Conservation (phyloP, 306 rosid species). For the Vicia sativa region DNA sequence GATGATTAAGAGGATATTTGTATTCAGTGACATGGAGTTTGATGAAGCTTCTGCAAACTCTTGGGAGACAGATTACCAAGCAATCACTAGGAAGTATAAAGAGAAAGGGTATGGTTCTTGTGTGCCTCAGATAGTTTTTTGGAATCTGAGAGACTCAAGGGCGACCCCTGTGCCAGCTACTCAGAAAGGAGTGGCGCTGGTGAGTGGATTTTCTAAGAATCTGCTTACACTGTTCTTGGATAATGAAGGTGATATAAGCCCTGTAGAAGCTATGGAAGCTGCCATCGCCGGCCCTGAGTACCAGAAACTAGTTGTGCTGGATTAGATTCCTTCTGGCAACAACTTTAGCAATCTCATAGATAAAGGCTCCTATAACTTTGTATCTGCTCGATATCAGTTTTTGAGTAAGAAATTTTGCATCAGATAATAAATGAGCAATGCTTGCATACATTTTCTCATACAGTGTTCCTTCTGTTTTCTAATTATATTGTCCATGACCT, state of each 20-base stretch:
- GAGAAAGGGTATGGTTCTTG: slow-evolving; percentile 55
- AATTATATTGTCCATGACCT: neutral
- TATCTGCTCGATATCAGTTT: neutral
- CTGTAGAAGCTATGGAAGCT: slow-evolving; percentile 44
- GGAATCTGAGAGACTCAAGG: slow-evolving; percentile 65
- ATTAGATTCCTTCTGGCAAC: slow-evolving; percentile 34
- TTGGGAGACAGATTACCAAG: slow-evolving; percentile 79
- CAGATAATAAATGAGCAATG: neutral
- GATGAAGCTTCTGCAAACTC: slow-evolving; percentile 45
- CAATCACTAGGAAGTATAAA: slow-evolving; percentile 50
- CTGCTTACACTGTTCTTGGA: slow-evolving; percentile 60
- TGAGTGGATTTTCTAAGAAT: slow-evolving; percentile 81
- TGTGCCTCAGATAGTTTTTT: slow-evolving; percentile 73
- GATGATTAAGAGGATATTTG: slow-evolving; percentile 67
- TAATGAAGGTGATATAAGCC: slow-evolving; percentile 48
- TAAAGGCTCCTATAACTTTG: neutral
- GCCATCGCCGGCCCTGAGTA: slow-evolving; percentile 56
- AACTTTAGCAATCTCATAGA: neutral
- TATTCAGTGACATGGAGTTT: slow-evolving; percentile 83
- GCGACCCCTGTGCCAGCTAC: slow-evolving; percentile 54
- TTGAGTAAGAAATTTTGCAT: neutral
- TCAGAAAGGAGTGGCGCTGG: slow-evolving; percentile 67
- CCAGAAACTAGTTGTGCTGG: slow-evolving; percentile 47
- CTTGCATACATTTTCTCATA: neutral
- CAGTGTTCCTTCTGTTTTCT: neutral